These are phyloP conservation scores for Fusarium sterilihyphosum DNA, from an alignment of 2,329 filamentous ascomycete species.

Conservation along the genomic window DNA sequence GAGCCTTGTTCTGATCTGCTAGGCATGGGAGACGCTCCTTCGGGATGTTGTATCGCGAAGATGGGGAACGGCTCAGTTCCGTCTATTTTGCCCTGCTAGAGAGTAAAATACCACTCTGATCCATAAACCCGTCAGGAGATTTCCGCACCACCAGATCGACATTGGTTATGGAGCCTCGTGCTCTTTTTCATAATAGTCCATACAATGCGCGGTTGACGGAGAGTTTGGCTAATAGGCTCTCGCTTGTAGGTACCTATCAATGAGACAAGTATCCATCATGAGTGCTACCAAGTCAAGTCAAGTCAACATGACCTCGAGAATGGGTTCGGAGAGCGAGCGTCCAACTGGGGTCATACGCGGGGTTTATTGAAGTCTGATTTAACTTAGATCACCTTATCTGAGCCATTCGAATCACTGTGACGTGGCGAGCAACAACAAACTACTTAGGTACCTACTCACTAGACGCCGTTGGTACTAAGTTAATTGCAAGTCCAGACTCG, in stretches of 20 bases:
- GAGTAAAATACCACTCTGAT: neutral
- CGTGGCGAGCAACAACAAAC: constrained; percentile 23
- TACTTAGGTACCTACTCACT: neutral
- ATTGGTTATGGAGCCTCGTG: constrained; percentile 27
- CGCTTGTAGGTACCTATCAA: neutral
- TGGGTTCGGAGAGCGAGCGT: neutral
- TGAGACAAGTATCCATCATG: constrained; percentile 18
- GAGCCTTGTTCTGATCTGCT: constrained; percentile 22
- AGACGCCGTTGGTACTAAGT: constrained; percentile 3
- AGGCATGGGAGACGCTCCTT: constrained; percentile 14
- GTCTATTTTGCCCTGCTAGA: constrained; percentile 29
- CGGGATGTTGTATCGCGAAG: constrained; percentile 6
- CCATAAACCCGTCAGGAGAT: constrained; percentile 11
- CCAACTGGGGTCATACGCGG: constrained; percentile 1
- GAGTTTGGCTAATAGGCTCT: constrained; percentile 9
- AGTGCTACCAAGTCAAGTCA: constrained; percentile 3
- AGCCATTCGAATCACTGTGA: constrained; percentile 28
- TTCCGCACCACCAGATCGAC: constrained; percentile 34
- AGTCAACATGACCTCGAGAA: neutral
- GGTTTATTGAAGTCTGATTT: constrained; percentile 20
- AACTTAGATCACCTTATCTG: constrained; percentile 15
- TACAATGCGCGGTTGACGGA: neutral
- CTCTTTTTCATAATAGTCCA: constrained; percentile 2
- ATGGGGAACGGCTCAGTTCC: constrained; percentile 36
- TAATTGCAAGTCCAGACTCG: constrained; percentile 13